Conservation (phyloP, 2,329 filamentous ascomycete genomes). For the Trichoderma sp. region DNA sequence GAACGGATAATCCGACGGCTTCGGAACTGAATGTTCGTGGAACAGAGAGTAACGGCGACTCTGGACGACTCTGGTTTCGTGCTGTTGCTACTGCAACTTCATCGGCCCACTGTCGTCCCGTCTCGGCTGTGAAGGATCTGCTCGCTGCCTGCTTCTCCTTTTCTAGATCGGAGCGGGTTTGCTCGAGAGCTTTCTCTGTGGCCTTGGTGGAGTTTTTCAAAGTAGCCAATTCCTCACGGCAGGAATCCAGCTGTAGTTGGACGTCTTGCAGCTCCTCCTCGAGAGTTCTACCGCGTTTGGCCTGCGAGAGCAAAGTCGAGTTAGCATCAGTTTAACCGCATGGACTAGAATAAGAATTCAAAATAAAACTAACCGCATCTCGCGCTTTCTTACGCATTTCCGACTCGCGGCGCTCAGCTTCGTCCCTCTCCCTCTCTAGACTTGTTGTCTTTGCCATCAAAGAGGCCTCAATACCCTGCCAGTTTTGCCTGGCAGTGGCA, state of each 20-base stretch:
- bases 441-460: slow-evolving; percentile 73
- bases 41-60: slow-evolving; percentile 54
- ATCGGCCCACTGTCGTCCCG: slow-evolving; percentile 54
- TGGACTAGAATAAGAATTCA: neutral
- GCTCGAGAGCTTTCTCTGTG: slow-evolving; percentile 63
- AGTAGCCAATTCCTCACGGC: slow-evolving; percentile 59
- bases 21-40: slow-evolving; percentile 58
- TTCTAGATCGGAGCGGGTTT: slow-evolving; percentile 53
- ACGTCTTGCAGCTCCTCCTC: slow-evolving; percentile 82
- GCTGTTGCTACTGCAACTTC: slow-evolving; percentile 46
- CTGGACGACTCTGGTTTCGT: slow-evolving; percentile 53
- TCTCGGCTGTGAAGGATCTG: slow-evolving; percentile 39
- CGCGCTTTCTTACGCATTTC: slow-evolving; percentile 88
- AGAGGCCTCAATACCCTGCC: slow-evolving; percentile 93
- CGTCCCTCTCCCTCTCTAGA: slow-evolving; percentile 89
- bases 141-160: slow-evolving; percentile 44
- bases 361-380: slow-evolving; percentile 66
- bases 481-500: slow-evolving; percentile 90
- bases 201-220: slow-evolving; percentile 67
- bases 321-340: neutral
- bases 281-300: slow-evolving; percentile 62
- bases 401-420: slow-evolving; percentile 76
- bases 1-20: slow-evolving; percentile 48
- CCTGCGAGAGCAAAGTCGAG: slow-evolving; percentile 45
- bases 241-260: slow-evolving; percentile 62